These are phyloP conservation scores for Colletotrichum sp. DNA, from an alignment of 2,329 filamentous ascomycete species.

Conservation along the genomic window DNA sequence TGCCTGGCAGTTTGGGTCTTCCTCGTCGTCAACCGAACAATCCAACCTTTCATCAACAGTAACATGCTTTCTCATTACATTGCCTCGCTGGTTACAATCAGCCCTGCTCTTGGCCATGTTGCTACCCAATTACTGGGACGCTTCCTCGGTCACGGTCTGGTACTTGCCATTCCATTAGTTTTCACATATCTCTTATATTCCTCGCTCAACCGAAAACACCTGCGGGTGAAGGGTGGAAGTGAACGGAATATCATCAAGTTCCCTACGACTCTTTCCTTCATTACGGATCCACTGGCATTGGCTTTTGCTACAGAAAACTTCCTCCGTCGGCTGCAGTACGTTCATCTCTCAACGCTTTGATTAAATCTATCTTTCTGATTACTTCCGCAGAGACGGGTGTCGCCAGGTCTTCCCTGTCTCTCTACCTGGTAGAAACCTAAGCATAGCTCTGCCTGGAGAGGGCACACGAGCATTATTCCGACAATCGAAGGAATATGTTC, in stretches of 20 bases:
- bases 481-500: neutral
- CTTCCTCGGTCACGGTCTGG: neutral
- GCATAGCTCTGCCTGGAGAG: slow-evolving; percentile 8
- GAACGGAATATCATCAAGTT: neutral
- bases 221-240: neutral
- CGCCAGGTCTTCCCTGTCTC: neutral
- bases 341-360: neutral
- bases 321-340: neutral
- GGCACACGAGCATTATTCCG: neutral
- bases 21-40: neutral
- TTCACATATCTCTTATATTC: neutral
- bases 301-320: neutral
- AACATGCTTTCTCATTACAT: neutral
- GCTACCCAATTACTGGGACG: neutral
- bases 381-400: neutral
- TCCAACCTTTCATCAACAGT: neutral
- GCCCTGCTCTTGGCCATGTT: neutral
- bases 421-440: neutral
- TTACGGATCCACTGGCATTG: neutral
- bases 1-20: neutral
- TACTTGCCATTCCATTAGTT: neutral
- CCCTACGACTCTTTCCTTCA: neutral
- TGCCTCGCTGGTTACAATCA: neutral
- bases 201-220: neutral
- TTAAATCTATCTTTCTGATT: accelerated